Percentiles rank a stretch among this genome's conserved stretches.
Evolutionary conservation across 2,329 filamentous ascomycete species (phyloP).

Genomic region (Elsinoe batatas): DNA sequence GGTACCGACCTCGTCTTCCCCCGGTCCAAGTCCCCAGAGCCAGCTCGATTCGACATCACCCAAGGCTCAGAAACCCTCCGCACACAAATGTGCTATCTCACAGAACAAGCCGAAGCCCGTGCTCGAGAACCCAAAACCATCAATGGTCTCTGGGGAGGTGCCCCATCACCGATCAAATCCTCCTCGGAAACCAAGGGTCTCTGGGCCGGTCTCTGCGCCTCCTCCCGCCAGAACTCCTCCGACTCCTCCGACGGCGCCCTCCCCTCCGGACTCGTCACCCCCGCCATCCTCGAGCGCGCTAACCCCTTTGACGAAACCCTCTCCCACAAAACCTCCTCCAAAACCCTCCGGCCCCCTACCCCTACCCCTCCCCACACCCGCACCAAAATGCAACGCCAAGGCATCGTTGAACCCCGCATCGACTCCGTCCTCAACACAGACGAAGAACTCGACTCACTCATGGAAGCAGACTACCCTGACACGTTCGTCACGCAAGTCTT

Average conservation of each 20-base stretch:
- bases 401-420: conserved; percentile 21
- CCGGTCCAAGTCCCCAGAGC: conserved; percentile 70
- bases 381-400: conserved; percentile 16
- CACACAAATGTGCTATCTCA: conserved; percentile 41
- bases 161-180: conserved; percentile 1
- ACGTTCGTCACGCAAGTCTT: conserved; percentile 89
- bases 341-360: conserved; percentile 29
- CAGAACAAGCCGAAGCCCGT: conserved; percentile 39
- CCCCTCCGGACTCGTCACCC: conserved; percentile 43
- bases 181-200: conserved; percentile 12
- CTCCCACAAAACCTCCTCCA: conserved; percentile 25
- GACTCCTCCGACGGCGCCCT: conserved; percentile 28
- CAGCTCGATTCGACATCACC: conserved; percentile 72
- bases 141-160: conserved; percentile 49
- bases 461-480: conserved; percentile 64
- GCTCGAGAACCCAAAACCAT: conserved; percentile 39
- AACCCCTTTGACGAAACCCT: conserved; percentile 36
- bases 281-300: conserved; percentile 26
- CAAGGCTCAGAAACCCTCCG: conserved; percentile 46
- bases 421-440: conserved; percentile 35
- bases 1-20: conserved; percentile 73
- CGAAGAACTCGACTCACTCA: conserved; percentile 30
- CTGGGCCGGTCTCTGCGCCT: conserved; percentile 60
- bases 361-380: conserved; percentile 20
- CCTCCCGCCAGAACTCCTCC: conserved; percentile 46